A percentile compares a stretch with the other conserved stretches of the same genome.
Evolutionary conservation across 352 stramenopile species (phyloP).

Genomic region (Aphanomyces astaci): DNA sequence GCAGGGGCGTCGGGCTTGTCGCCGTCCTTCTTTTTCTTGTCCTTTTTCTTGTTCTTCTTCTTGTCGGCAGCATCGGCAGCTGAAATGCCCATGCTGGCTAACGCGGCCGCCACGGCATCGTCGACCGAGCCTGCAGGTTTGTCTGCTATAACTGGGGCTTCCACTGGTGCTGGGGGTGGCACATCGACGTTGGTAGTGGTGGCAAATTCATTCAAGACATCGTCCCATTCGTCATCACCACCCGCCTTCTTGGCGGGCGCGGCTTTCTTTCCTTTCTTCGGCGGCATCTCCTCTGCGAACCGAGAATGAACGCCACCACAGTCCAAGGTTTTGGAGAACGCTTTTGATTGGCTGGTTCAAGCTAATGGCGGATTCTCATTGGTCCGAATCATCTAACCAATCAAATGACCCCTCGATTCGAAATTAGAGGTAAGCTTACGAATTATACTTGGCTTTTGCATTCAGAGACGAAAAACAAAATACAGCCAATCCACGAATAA

Average conservation of each 20-base stretch:
- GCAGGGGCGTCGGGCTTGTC: conserved; percentile 39
- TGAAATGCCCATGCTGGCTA: conserved; percentile 66
- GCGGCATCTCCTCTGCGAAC: conserved; percentile 40
- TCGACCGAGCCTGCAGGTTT: conserved; percentile 38
- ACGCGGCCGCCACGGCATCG: conserved; percentile 59
- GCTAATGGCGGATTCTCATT: neutral
- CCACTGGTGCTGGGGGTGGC: conserved; percentile 17
- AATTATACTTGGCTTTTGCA: too few relatives aligned
- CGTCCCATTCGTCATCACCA: conserved; percentile 51
- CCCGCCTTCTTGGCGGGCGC: conserved; percentile 46
- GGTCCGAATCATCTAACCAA: neutral
- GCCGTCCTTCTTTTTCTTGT: conserved; percentile 74
- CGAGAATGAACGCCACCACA: neutral
- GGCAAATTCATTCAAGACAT: conserved; percentile 64
- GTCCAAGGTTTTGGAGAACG: conserved; percentile 8
- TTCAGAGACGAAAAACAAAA: too few relatives aligned
- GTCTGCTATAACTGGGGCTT: conserved; percentile 16
- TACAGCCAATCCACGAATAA: too few relatives aligned
- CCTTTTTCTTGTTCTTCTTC: conserved; percentile 69
- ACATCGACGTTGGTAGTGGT: conserved; percentile 12
- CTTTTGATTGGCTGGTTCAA: neutral
- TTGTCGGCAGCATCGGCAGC: conserved; percentile 44
- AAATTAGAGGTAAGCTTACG: too few relatives aligned
- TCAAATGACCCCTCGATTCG: neutral
- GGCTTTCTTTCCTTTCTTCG: conserved; percentile 76